These are phyloP conservation scores for Diplotaxis tenuifolia DNA, from an alignment of 345 rosid species.

Conservation along the genomic window DNA sequence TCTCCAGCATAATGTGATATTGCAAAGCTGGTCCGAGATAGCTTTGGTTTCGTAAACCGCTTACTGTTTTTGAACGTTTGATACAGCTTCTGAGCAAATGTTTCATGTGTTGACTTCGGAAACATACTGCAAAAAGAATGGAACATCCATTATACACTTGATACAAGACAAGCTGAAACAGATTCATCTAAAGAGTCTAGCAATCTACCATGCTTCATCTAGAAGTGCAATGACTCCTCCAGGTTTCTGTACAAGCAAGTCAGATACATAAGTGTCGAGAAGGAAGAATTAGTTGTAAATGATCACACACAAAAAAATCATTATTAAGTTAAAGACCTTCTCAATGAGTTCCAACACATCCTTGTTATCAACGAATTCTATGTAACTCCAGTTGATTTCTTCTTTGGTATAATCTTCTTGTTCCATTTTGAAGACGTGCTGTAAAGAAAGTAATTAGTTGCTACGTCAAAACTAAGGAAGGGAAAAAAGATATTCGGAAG, in stretches of 20 bases:
- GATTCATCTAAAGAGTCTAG: slow-evolving; percentile 21
- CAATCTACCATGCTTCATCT: slow-evolving; percentile 94
- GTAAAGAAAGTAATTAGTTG: slow-evolving; percentile 37
- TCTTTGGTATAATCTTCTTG: slow-evolving; percentile 98
- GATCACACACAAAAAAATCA: background rate
- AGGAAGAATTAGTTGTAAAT: background rate
- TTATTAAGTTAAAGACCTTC: slow-evolving; percentile 52
- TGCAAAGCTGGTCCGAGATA: slow-evolving; percentile 92
- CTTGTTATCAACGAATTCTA: slow-evolving; percentile 98
- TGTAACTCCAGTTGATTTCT: slow-evolving; percentile 99
- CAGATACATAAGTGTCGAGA: slow-evolving; percentile 15
- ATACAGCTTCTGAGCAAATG: slow-evolving; percentile 97
- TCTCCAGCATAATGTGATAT: slow-evolving; percentile 99
- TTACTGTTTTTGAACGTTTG: slow-evolving; percentile 92
- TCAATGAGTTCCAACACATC: slow-evolving; percentile 98
- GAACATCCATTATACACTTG: slow-evolving; percentile 21
- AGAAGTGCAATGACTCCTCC: slow-evolving; percentile 98
- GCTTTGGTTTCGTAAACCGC: slow-evolving; percentile 97
- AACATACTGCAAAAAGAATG: slow-evolving; percentile 77
- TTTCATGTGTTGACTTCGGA: slow-evolving; percentile 97
- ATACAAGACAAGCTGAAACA: slow-evolving; percentile 5
- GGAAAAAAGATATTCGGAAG: background rate
- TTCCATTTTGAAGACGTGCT: slow-evolving; percentile 99
- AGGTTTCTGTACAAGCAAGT: slow-evolving; percentile 73
- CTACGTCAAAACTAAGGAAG: slow-evolving; percentile 12